These are phyloP conservation scores for Fraxinus anomala DNA, from an alignment of 257 asterid genomes.

Conservation along the genomic window DNA sequence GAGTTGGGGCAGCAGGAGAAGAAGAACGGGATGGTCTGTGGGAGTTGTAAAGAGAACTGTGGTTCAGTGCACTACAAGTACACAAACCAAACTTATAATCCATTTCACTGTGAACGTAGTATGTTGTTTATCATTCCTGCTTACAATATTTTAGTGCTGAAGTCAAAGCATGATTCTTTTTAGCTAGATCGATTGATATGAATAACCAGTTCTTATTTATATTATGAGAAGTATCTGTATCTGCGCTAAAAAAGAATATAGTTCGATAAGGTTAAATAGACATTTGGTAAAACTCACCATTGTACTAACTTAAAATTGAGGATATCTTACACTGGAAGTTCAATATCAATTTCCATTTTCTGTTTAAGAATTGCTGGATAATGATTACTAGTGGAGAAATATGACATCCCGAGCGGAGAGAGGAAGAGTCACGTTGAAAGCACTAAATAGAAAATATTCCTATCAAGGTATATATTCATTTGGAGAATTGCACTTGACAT, in stretches of 20 bases:
- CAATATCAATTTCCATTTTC: background rate
- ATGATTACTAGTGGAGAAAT: background rate
- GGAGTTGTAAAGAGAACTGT: slow-evolving; percentile 66
- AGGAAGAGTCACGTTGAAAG: slow-evolving; percentile 13
- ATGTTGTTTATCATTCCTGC: slow-evolving; percentile 3
- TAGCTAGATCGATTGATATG: background rate
- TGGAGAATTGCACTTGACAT: background rate
- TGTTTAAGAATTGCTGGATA: background rate
- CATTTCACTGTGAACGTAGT: slow-evolving; percentile 4
- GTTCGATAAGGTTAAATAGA: background rate
- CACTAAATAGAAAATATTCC: background rate
- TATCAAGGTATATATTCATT: background rate
- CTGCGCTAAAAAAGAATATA: background rate
- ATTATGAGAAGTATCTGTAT: background rate
- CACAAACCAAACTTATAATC: slow-evolving; percentile 48
- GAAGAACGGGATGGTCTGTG: slow-evolving; percentile 50
- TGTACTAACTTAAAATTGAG: background rate
- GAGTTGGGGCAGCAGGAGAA: slow-evolving; percentile 56
- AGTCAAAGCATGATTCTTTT: slow-evolving; percentile 1
- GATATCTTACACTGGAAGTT: background rate
- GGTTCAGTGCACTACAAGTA: slow-evolving; percentile 48
- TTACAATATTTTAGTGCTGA: background rate
- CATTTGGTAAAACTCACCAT: background rate
- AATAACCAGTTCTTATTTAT: slow-evolving; percentile 12
- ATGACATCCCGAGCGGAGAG: background rate